These are phyloP conservation scores for Corymbia calophylla DNA, from an alignment of 441 rosid genomes.

Conservation along the genomic window DNA sequence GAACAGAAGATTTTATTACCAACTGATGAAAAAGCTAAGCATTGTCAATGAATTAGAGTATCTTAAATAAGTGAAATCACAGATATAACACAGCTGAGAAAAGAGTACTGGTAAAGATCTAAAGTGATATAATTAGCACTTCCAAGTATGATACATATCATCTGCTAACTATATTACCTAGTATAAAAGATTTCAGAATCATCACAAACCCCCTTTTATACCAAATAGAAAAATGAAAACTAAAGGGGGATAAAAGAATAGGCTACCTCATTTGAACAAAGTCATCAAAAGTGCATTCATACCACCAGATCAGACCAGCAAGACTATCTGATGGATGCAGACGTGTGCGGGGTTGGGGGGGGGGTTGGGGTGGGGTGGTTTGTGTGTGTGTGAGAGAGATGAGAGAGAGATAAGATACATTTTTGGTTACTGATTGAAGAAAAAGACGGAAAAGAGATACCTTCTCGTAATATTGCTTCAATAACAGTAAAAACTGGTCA, in stretches of 20 bases:
- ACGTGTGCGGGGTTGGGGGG: too few relatives aligned
- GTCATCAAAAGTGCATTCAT: neutral
- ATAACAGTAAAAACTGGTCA: slow-evolving; percentile 87
- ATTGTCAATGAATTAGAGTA: neutral
- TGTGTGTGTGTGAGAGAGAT: rapidly evolving
- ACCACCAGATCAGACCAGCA: neutral
- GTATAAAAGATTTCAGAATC: neutral
- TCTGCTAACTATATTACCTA: neutral
- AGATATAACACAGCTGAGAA: neutral
- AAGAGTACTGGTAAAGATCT: neutral
- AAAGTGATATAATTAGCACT: neutral
- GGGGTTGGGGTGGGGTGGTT: too few relatives aligned
- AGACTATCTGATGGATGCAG: neutral
- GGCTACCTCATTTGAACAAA: neutral
- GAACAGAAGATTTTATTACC: neutral
- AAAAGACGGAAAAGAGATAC: slow-evolving; percentile 23
- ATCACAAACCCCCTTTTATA: neutral
- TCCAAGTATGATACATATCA: neutral
- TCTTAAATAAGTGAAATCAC: neutral
- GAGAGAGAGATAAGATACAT: neutral
- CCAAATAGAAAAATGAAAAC: neutral
- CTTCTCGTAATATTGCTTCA: slow-evolving; percentile 84
- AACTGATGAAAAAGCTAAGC: neutral
- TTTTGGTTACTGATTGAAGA: neutral
- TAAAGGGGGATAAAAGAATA: neutral